Evolutionary conservation across 176 grass and related monocot species (phyloP).

Genomic region (Aegilops tauschii): DNA sequence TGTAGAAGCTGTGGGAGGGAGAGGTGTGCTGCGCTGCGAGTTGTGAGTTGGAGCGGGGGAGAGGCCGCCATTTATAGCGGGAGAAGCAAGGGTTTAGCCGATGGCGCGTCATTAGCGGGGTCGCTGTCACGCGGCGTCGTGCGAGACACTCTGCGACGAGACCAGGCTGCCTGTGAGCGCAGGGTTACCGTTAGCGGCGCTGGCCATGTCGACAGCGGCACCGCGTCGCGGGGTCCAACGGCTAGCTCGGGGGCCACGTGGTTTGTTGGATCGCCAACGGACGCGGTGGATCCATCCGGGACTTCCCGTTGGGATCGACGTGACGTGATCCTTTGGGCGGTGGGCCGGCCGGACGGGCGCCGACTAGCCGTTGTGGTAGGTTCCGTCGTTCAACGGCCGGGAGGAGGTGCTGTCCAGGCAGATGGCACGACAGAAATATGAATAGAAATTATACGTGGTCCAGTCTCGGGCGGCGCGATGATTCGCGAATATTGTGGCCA

Average conservation of each 20-base stretch:
- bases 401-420: background rate
- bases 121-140: background rate
- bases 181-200: background rate
- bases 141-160: background rate
- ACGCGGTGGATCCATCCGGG: background rate
- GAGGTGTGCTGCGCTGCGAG: background rate
- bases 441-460: background rate
- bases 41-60: background rate
- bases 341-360: background rate
- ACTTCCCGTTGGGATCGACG: background rate
- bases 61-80: conserved; percentile 13
- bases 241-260: conserved; percentile 30
- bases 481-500: background rate
- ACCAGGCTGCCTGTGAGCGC: background rate
- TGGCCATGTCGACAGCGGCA: background rate
- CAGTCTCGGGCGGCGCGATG: background rate
- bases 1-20: background rate
- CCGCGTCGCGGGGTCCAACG: conserved; percentile 32
- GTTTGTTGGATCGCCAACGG: background rate
- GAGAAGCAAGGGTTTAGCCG: background rate
- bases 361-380: conserved; percentile 52
- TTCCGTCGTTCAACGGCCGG: conserved; percentile 15
- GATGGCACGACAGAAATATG: background rate
- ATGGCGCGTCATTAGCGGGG: background rate
- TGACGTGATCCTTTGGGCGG: background rate